Conservation (phyloP, 2,329 filamentous ascomycete species). For the Aspergillus proliferans region DNA sequence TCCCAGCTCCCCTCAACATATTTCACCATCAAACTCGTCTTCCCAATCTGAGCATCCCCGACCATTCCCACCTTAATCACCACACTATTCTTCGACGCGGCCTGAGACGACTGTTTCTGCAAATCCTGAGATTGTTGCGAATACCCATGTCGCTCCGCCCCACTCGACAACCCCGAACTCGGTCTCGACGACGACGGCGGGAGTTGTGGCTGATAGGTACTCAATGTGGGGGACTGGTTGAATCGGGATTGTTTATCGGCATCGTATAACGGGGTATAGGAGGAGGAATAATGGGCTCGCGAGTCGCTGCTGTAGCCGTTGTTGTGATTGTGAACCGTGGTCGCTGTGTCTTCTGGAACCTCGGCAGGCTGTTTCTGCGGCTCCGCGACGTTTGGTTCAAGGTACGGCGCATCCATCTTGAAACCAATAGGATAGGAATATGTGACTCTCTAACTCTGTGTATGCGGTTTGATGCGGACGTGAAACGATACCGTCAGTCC, state of each 20-base stretch:
- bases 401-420: slow-evolving; percentile 24
- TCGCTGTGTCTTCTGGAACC: neutral
- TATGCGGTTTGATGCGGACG: too few species aligned
- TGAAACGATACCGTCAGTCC: too few species aligned
- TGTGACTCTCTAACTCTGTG: too few species aligned
- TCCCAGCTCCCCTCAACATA: slow-evolving; percentile 99
- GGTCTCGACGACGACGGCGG: slow-evolving; percentile 39
- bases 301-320: slow-evolving; percentile 42
- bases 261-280: slow-evolving; percentile 31
- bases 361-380: slow-evolving; percentile 4
- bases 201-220: slow-evolving; percentile 30
- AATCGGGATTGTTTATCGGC: slow-evolving; percentile 37
- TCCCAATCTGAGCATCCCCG: slow-evolving; percentile 96
- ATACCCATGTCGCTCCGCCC: slow-evolving; percentile 39
- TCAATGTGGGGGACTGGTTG: slow-evolving; percentile 35
- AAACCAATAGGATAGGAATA: neutral
- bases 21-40: slow-evolving; percentile 99
- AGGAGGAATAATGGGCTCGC: slow-evolving; percentile 44
- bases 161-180: slow-evolving; percentile 45
- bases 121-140: slow-evolving; percentile 48
- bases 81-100: slow-evolving; percentile 55
- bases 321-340: slow-evolving; percentile 21
- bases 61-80: slow-evolving; percentile 99
- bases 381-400: slow-evolving; percentile 10
- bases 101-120: slow-evolving; percentile 36